Percentiles rank a stretch among this genome's conserved stretches.
These are phyloP conservation scores for Cryptococcus sp. DNA, from an alignment of 1,284 basidiomycete species.

Conservation along the genomic window DNA sequence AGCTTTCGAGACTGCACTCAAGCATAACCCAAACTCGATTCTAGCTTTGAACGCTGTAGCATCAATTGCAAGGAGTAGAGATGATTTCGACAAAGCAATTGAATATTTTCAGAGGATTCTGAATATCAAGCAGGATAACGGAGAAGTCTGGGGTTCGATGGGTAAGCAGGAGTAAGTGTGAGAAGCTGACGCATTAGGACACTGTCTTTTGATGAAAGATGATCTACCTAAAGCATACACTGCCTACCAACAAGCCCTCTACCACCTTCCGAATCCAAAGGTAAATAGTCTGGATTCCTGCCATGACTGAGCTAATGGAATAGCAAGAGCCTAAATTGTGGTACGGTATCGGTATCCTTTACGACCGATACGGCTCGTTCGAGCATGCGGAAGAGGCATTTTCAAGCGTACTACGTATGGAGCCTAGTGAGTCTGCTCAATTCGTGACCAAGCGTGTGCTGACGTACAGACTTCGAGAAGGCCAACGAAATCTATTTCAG, in stretches of 20 bases:
- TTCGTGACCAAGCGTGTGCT: not conserved
- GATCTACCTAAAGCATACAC: conserved; percentile 98
- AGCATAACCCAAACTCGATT: conserved; percentile 84
- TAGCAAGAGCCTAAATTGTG: conserved; percentile 95
- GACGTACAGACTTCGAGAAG: conserved; percentile 81
- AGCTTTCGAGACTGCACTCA: conserved; percentile 85
- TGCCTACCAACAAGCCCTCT: conserved; percentile 97
- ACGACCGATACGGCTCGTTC: conserved; percentile 95
- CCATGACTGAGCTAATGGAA: conserved; percentile 4
- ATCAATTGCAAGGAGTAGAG: conserved; percentile 54
- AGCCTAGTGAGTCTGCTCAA: conserved; percentile 63
- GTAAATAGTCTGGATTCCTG: conserved; percentile 46
- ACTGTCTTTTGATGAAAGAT: conserved; percentile 99
- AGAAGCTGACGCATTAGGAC: conserved; percentile 49
- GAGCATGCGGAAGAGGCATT: conserved; percentile 99
- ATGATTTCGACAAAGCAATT: conserved; percentile 62
- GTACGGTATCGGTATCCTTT: conserved; percentile 99
- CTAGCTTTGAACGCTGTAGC: conserved; percentile 85
- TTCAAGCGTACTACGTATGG: conserved; percentile 92
- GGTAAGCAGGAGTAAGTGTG: conserved; percentile 52
- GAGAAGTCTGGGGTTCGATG: conserved; percentile 90
- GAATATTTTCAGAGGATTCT: conserved; percentile 92
- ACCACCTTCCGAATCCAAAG: conserved; percentile 92
- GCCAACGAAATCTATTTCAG: conserved; percentile 98
- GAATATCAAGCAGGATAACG: conserved; percentile 81